Evolutionary conservation across 768 basidiomycete species (phyloP).

Genomic region (Fibroporia radiculosa): DNA sequence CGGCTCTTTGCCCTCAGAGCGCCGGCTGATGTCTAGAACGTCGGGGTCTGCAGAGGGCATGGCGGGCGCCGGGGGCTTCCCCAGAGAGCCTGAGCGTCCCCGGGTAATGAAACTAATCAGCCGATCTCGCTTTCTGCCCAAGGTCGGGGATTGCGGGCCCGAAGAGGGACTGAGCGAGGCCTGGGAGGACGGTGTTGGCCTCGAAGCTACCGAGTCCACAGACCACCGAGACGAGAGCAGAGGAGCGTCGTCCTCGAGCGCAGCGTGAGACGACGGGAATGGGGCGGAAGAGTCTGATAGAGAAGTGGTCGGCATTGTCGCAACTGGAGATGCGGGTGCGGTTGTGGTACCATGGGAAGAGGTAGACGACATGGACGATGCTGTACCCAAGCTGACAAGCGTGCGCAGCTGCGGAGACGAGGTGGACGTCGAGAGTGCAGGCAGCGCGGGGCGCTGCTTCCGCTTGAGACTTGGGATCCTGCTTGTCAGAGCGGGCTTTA

Average conservation of each 20-base stretch:
- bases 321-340: not conserved
- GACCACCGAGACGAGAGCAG: conserved; percentile 22
- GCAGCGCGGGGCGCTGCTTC: conserved; percentile 16
- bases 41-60: conserved; percentile 6
- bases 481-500: conserved; percentile 3
- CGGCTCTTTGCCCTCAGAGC: conserved; percentile 9
- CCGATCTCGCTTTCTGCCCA: conserved; percentile 17
- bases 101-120: conserved; percentile 23
- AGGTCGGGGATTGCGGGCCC: not conserved
- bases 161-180: too few relatives aligned
- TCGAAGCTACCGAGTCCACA: conserved; percentile 18
- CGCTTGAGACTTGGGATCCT: conserved; percentile 10
- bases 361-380: conserved; percentile 13
- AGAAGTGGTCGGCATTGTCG: conserved; percentile 7
- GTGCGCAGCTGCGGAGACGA: conserved; percentile 20
- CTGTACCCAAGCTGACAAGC: conserved; percentile 15
- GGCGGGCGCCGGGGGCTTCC: conserved; percentile 14
- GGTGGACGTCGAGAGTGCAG: conserved; percentile 16
- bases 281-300: not conserved
- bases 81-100: conserved; percentile 18
- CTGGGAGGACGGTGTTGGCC: conserved; percentile 5
- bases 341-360: not conserved
- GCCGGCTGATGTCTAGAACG: conserved; percentile 12
- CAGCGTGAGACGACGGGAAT: not conserved
- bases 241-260: conserved; percentile 4